Evolutionary conservation across 257 asterid genomes (phyloP), one percentile per base, ranked within the genome.

Genomic region (Datura wrightii): DNA sequence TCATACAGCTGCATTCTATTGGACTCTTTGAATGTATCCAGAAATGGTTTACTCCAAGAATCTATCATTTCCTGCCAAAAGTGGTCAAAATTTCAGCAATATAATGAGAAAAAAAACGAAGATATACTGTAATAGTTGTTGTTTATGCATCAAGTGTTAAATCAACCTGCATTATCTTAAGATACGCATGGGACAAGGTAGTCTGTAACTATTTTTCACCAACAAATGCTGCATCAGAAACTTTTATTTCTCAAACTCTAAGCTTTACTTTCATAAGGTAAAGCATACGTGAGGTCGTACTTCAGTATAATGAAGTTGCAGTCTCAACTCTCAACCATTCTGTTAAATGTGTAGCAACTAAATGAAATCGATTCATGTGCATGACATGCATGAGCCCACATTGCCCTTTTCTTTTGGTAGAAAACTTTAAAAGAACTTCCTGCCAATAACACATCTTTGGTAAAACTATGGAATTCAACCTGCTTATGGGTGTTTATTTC

Each of bases 21-120:
- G 76, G 91, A 92, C 59, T 89, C 70, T 50, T 88, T 87, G 86
- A 93, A 97, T 74, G 95, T 79, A 85, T 91, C 83, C 31, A 90
- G 89, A 88, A 94, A 97, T 11, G 97, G 96, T 56, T 69, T 66
- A 83, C 89, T 93, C 99, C 99, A 97, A 10, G 99, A 93, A 84
- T 93, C 92, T 79, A 94, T 79, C 98, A 95, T 93, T 65, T 91
- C 86, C 98, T 96, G 91, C 85, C 87, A 92, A 80, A 79, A 41
- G 11, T 15, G 52, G 79, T 80, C 76, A 66, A 84, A 52, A 76
- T 13, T 14, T 78, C 48, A 78, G 14, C 39, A 24, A 31, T 34
- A 78, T 31, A 52, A 52, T 3, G 15, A 52, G 62, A 50, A 31
- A 76, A 31, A 76, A 42, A 76, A 0, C 7, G 46, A 52, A 74